Evolutionary conservation across 1,284 basidiomycete genomes (phyloP), one percentile per base, ranked within the genome.

Genomic region (Tilletia caries): DNA sequence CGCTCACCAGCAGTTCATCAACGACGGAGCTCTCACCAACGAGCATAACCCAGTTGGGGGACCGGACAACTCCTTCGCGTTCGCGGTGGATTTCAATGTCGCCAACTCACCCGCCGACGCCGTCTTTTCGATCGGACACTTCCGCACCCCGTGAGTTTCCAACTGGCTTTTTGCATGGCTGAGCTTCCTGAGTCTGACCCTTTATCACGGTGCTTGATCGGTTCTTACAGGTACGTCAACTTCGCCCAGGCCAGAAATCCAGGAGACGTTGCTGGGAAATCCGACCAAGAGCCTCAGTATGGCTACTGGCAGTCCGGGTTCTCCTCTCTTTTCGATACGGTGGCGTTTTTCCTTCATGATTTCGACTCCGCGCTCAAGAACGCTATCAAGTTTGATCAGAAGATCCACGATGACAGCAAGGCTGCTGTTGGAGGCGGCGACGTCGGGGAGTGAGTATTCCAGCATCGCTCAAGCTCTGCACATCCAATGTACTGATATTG

Each of bases 311-410:
- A 73, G 69, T 70, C 74, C 67, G 60, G 73, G 34, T 82, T 76
- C 62, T 70, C 76, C 64, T 72, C 69, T 65, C 68, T 78, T 27
- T 87, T 87, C 29, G 81, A 79, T 46, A 77, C 76, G 3, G 79
- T 83, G 29, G 72, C 75, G 6, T 82, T 84, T 69, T 79, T 81
- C 8, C 83, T 90, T 27, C 87, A 89, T 70, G 88, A 88, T 1
- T 91, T 90, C 80, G 89, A 90, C 75, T 86, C 89, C 72, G 87
- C 88, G 84, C 85, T 62, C 84, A 85, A 18, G 80, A 69, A 75
- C 65, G 74, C 87, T 34, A 85, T 86, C 34, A 82, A 69, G 44
- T 74, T 80, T 20, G 81, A 82, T 66, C 34, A 67, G 54, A 70
- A 79, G 71, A 72, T 82, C 23, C 71, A 73, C 6, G 68, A 68